phyloP scores from a whole-genome alignment of 2,329 filamentous ascomycete genomes.

The Verticillium dahliae region DNA sequence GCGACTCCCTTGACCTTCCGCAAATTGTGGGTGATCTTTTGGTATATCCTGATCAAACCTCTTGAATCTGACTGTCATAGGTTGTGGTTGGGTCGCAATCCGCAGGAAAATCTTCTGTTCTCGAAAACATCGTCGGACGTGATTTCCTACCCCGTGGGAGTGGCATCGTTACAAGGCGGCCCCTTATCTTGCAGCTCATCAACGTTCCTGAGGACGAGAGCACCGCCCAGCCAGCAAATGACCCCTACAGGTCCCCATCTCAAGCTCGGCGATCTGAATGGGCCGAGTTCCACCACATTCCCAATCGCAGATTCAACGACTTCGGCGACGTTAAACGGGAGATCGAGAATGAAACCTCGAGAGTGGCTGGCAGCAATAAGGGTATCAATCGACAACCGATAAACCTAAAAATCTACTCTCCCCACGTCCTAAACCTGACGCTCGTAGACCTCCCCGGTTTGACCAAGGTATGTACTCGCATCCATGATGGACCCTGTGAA shows the following conservation, averaged over 20 bases:
- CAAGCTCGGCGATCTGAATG: conserved; percentile 64
- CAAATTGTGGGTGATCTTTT: conserved; percentile 71
- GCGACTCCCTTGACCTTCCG: conserved; percentile 92
- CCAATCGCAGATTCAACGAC: conserved; percentile 81
- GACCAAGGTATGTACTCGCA: conserved; percentile 63
- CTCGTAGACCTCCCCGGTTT: conserved; percentile 92
- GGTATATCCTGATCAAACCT: not conserved
- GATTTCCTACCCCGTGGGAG: conserved; percentile 95
- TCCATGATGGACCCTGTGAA: not conserved
- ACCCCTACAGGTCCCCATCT: conserved; percentile 72
- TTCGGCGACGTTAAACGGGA: conserved; percentile 92
- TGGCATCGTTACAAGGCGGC: conserved; percentile 91
- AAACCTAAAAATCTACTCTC: conserved; percentile 97
- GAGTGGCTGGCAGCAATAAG: conserved; percentile 91
- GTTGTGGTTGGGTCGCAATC: conserved; percentile 98
- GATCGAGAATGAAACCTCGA: conserved; percentile 92
- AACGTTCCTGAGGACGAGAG: conserved; percentile 70
- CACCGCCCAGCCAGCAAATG: conserved; percentile 56
- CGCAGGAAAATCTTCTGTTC: conserved; percentile 94
- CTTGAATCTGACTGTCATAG: conserved; percentile 35
- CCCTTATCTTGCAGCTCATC: conserved; percentile 95
- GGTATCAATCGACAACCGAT: conserved; percentile 97
- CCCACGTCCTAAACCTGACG: conserved; percentile 91
- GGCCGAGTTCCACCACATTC: conserved; percentile 96
- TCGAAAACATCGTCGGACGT: conserved; percentile 97